These are phyloP conservation scores for Leucoagaricus sp. DNA, from an alignment of 1,284 basidiomycete genomes.

Conservation along the genomic window DNA sequence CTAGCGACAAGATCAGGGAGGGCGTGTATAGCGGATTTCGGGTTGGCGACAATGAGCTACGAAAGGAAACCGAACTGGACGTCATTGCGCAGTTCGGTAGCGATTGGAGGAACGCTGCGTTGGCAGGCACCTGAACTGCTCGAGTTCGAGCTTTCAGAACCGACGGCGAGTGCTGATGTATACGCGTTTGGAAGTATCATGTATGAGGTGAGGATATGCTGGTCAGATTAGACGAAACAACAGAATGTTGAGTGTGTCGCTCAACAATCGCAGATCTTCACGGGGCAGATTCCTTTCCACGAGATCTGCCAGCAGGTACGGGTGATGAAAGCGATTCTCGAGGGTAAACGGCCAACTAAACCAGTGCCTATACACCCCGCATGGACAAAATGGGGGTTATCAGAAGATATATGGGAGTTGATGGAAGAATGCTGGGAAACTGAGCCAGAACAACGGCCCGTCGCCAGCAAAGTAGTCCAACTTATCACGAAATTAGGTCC, in stretches of 20 bases:
- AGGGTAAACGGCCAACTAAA: constrained; percentile 21
- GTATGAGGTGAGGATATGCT: constrained; percentile 11
- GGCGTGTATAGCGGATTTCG: constrained; percentile 15
- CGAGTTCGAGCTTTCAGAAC: constrained; percentile 5
- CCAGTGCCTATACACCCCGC: constrained; percentile 16
- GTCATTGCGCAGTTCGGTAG: constrained; percentile 12
- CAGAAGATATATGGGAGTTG: constrained; percentile 21
- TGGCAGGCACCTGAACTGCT: constrained; percentile 27
- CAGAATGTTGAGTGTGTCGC: neutral
- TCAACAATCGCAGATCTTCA: constrained; percentile 19
- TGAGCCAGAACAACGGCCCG: constrained; percentile 17
- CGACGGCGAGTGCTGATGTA: constrained; percentile 11
- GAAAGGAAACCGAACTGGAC: constrained; percentile 16
- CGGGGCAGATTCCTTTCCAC: constrained; percentile 23
- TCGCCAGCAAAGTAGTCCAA: constrained; percentile 1
- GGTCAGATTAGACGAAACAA: neutral
- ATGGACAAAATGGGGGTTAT: constrained; percentile 20
- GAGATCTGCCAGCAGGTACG: constrained; percentile 19
- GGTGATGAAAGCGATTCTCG: constrained; percentile 18
- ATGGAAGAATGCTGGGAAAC: constrained; percentile 24
- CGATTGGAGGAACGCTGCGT: constrained; percentile 23
- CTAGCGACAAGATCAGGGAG: constrained; percentile 7
- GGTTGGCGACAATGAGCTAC: constrained; percentile 17
- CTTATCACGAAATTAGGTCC: neutral
- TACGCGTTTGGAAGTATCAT: constrained; percentile 17